Base-by-base conservation (phyloP, 768 basidiomycete genomes). In the Xerocomus potaroensis region DNA sequence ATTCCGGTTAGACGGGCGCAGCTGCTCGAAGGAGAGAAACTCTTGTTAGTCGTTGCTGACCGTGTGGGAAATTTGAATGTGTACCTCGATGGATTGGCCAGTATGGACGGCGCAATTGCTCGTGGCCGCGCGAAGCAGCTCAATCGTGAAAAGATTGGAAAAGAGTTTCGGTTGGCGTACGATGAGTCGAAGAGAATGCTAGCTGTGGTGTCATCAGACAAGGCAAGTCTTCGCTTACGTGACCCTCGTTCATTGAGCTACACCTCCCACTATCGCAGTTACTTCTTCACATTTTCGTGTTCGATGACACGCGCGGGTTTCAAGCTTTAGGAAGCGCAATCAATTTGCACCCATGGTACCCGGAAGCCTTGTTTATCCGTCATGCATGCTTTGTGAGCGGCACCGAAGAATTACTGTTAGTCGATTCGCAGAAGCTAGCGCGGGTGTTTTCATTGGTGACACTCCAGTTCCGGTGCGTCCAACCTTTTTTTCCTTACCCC, bases 401-500 rank as follows among this genome's bases (percentile, higher is more conserved):
- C 5, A 71, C 56, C 26, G 80, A 83, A 50, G 81, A 83, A 45
- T 39, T 83, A 3, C 52, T 77, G 0, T 56, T 83, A 0, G 62
- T 80, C 4, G 80, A 83, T 48, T 67, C 68, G 0, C 51, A 47
- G 3, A 62, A 64, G 0, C 68, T 69, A 14, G 76, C 69, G 2
- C 64, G 80, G 15, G 67, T 82, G n/a, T 81, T 72, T 50, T 82
- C 81, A 1, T 52, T 80, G 37, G 62, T 76, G 3, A 76, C 77
- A 0, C 70, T 75, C 45, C 75, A 78, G 38, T 80, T 79, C 46
- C 62, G 79, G 79, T 80, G 24, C 23, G 66, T 49, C 7, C 16
- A 3, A 8, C 11, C 5, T 31, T 7, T 2, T 9, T 43, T 24
- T 8, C 8, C 14, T 21, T 11, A 15, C 35, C 10, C 3, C 9